A percentile compares a stretch with the other conserved stretches of the same genome.
Evolutionary conservation across 257 asterid species (phyloP).

Genomic region (Lithospermum erythrorhizon): DNA sequence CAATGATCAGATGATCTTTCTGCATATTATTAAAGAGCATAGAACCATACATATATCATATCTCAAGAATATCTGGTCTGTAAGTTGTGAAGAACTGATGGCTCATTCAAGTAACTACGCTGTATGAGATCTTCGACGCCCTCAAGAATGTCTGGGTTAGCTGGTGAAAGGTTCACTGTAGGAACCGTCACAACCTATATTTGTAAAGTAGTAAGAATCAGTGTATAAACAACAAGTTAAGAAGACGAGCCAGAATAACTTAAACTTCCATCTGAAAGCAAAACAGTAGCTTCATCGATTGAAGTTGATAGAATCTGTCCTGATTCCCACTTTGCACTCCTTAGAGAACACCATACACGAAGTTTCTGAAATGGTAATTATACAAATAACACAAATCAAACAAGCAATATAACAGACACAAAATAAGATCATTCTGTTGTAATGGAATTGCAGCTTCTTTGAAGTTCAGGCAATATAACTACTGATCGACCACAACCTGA

Average conservation of each 20-base stretch:
- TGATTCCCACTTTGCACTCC: constrained; percentile 48
- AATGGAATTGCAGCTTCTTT: no score
- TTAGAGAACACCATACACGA: constrained; percentile 62
- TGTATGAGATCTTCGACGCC: constrained; percentile 88
- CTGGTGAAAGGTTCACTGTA: constrained; percentile 54
- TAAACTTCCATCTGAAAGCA: constrained; percentile 55
- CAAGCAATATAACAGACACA: constrained; percentile 8
- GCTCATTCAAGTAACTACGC: constrained; percentile 83
- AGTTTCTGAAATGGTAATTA: constrained; percentile 76
- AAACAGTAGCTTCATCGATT: constrained; percentile 58
- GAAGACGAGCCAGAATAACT: constrained; percentile 23
- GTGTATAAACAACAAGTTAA: constrained; percentile 5
- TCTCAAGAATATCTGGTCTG: constrained; percentile 56
- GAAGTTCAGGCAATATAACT: neutral
- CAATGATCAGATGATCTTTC: no score
- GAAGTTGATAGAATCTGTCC: constrained; percentile 68
- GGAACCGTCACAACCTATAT: constrained; percentile 52
- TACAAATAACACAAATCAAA: constrained; percentile 13
- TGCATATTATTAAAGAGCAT: no score
- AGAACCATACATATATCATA: constrained; percentile 58
- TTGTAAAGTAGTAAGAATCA: constrained; percentile 11
- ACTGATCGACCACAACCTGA: no score
- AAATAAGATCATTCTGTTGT: no score
- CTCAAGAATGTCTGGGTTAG: constrained; percentile 81
- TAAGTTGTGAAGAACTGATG: constrained; percentile 86